Conservation (phyloP, 1,284 basidiomycete genomes). For the Bondarzewia mesenterica region DNA sequence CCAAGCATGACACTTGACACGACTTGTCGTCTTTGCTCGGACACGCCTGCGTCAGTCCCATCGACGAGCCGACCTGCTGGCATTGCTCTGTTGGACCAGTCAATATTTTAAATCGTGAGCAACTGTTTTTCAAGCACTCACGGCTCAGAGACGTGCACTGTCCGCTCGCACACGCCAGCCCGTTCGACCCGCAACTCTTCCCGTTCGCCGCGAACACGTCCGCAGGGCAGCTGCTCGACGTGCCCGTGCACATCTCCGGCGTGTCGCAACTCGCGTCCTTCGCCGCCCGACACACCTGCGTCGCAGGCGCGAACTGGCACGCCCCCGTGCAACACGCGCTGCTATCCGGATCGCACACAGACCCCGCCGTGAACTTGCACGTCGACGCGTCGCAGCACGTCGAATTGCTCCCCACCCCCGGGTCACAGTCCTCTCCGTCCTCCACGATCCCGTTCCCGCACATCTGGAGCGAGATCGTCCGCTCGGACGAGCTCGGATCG, state of each 20-base stretch:
- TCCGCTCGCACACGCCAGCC: slow-evolving; percentile 74
- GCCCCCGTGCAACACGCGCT: slow-evolving; percentile 69
- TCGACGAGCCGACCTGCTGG: slow-evolving; percentile 58
- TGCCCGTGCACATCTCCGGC: slow-evolving; percentile 77
- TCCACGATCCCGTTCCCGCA: slow-evolving; percentile 79
- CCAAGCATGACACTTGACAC: slow-evolving; percentile 78
- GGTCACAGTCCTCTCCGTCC: slow-evolving; percentile 82
- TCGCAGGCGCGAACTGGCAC: slow-evolving; percentile 63
- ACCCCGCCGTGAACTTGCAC: slow-evolving; percentile 68
- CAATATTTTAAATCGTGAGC: no score
- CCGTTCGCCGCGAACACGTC: slow-evolving; percentile 68
- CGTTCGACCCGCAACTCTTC: slow-evolving; percentile 53
- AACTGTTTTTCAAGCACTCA: slow-evolving; percentile 32
- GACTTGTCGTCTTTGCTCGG: slow-evolving; percentile 52
- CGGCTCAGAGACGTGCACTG: slow-evolving; percentile 72
- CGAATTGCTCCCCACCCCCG: slow-evolving; percentile 55
- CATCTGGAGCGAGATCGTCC: slow-evolving; percentile 58
- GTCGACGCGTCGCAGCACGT: slow-evolving; percentile 74
- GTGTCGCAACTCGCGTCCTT: slow-evolving; percentile 67
- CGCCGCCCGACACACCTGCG: slow-evolving; percentile 66
- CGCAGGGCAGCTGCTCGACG: slow-evolving; percentile 62
- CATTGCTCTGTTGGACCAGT: slow-evolving; percentile 65
- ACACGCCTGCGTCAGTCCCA: slow-evolving; percentile 66
- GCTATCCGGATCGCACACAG: slow-evolving; percentile 77
- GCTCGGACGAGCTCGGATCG: slow-evolving; percentile 36